Base-by-base conservation (phyloP, 495 filamentous ascomycete species). In the Penicillium pulvis region DNA sequence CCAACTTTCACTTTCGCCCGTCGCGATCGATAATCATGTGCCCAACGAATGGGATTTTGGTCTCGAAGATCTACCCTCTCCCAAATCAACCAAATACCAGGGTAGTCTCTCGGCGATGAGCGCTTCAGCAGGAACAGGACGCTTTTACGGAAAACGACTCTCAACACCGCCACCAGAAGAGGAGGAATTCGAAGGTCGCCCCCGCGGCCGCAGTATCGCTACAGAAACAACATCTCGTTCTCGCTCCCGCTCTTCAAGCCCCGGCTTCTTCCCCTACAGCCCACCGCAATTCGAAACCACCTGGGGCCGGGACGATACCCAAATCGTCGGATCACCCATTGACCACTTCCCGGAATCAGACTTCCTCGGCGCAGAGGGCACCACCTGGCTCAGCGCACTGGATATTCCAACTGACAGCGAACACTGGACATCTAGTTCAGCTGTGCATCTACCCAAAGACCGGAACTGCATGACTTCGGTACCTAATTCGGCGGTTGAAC, bases 231-330 rank as follows among this genome's bases (percentile, higher is more conserved):
- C 39, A n/a, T 6, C 39, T 7, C 14, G 53, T 39, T 26, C 43
- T 4, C 62, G 62, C n/a, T 62, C 65, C 16, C 51, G 52, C n/a
- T 60, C 61, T 5, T 41, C 58, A 3, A 68, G 65, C 23, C 56
- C 53, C 2, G 53, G 33, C 1, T 41, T 58, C 23, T 70, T 64
- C 56, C 65, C 60, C 17, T 68, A 68, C 57, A 68, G 62, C 19
- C 67, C 67, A 14, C 60, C 62, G 1, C 67, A 65, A 24, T 6
- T 51, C 9, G 51, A 45, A 6, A 53, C 42, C 16, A 23, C 42
- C 26, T 51, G 16, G 64, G 61, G 57, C 6, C 51, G 20, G 43
- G 54, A 14, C 9, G 50, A 19, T 42, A 51, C 43, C 23, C 19
- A 26, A 19, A 46, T 16, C 23, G 28, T 4, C 16, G 48, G n/a